A percentile compares a stretch with the other conserved stretches of the same genome.
Evolutionary conservation across 1,139 yeast species (phyloP).

Genomic region (Debaryomyces sp.): DNA sequence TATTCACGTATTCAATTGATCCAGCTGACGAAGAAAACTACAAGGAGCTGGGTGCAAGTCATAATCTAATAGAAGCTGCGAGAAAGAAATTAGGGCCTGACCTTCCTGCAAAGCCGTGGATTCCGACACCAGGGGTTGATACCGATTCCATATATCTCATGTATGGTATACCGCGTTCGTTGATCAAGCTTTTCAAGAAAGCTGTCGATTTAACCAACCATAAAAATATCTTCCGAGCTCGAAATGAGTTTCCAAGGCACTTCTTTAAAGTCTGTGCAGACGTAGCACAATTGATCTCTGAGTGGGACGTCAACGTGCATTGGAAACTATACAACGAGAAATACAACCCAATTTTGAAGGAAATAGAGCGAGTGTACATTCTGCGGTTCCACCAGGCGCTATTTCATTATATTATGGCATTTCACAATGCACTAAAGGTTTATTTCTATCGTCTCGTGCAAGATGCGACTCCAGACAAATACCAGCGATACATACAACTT

Average conservation of each 20-base stretch:
- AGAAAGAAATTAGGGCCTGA: constrained; percentile 3
- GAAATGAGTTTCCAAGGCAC: constrained; percentile 52
- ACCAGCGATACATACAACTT: constrained; percentile 36
- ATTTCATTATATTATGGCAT: constrained; percentile 38
- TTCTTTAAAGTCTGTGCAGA: constrained; percentile 60
- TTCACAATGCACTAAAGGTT: constrained; percentile 47
- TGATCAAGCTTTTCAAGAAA: constrained; percentile 48
- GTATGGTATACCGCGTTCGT: constrained; percentile 51
- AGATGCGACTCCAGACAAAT: constrained; percentile 31
- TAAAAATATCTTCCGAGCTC: constrained; percentile 48
- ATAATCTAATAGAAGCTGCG: constrained; percentile 27
- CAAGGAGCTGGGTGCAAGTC: constrained; percentile 38
- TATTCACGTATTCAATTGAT: constrained; percentile 41
- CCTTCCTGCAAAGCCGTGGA: not conserved
- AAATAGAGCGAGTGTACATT: constrained; percentile 17
- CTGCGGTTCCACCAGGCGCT: constrained; percentile 42
- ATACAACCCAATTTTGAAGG: constrained; percentile 10
- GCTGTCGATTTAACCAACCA: constrained; percentile 54
- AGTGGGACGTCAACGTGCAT: constrained; percentile 43
- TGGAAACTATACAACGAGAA: constrained; percentile 38
- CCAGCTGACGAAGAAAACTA: constrained; percentile 34
- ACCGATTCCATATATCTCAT: constrained; percentile 38
- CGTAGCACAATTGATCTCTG: constrained; percentile 48
- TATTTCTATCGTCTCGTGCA: constrained; percentile 50
- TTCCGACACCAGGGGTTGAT: constrained; percentile 9